A percentile compares a stretch with the other conserved stretches of the same genome.
phyloP scores from a whole-genome alignment of 768 basidiomycete genomes.

The Sarcodon aspratus region DNA sequence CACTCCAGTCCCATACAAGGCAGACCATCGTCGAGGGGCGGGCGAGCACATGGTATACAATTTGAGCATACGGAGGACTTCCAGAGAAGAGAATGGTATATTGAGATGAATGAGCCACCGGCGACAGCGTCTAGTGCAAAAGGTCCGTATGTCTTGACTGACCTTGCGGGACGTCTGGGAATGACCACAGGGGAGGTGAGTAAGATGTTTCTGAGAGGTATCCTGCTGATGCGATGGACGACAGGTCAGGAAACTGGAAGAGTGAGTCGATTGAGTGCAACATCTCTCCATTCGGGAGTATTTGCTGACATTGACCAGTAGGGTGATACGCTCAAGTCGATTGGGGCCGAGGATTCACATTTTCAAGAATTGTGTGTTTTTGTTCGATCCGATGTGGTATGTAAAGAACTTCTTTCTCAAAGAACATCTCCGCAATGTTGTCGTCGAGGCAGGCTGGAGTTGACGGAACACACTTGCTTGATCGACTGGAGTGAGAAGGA shows the following conservation, averaged over 20 bases:
- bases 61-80: background rate
- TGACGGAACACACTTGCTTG: conserved; percentile 26
- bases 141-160: conserved; percentile 19
- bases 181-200: conserved; percentile 32
- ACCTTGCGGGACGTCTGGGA: conserved; percentile 16
- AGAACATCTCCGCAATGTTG: too few relatives aligned
- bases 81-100: conserved; percentile 18
- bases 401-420: too few relatives aligned
- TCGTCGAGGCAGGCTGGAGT: conserved; percentile 24
- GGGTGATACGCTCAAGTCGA: background rate
- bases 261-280: conserved; percentile 10
- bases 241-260: background rate
- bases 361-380: conserved; percentile 28
- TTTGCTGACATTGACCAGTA: conserved; percentile 1
- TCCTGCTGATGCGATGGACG: background rate
- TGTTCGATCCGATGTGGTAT: conserved; percentile 40
- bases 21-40: background rate
- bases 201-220: background rate
- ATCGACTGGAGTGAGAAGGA: conserved; percentile 39
- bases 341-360: conserved; percentile 34
- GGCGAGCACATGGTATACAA: background rate
- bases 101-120: conserved; percentile 31
- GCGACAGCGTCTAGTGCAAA: conserved; percentile 18
- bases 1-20: background rate
- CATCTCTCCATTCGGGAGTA: background rate